Evolutionary conservation across 371 early-diverging fungal genomes (phyloP).

Genomic region (Choanephora cucurbitarum): DNA sequence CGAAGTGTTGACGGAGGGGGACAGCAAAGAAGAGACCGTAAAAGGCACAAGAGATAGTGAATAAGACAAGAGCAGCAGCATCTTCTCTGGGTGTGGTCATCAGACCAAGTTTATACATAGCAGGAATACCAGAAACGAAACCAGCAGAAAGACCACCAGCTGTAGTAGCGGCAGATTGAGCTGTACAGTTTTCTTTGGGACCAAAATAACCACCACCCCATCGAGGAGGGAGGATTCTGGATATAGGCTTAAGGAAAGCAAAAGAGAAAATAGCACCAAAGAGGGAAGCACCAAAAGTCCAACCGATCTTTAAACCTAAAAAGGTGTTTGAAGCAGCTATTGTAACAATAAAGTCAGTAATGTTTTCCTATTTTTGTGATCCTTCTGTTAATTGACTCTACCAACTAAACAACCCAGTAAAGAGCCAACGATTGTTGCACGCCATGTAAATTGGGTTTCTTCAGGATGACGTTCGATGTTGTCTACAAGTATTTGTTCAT

Average conservation of each 20-base stretch:
- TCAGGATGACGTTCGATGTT: constrained; percentile 20
- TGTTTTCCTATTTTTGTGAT: too few relatives aligned
- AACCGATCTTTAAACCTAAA: constrained; percentile 72
- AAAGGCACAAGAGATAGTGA: constrained; percentile 66
- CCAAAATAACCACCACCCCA: constrained; percentile 71
- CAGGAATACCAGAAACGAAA: constrained; percentile 72
- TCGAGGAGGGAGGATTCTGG: constrained; percentile 39
- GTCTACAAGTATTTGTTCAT: constrained; percentile 30
- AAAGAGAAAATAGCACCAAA: constrained; percentile 75
- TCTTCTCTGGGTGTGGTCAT: constrained; percentile 53
- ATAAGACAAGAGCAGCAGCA: constrained; percentile 52
- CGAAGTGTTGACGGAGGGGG: constrained; percentile 71
- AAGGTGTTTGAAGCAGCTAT: constrained; percentile 75
- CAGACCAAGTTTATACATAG: constrained; percentile 68
- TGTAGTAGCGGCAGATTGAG: constrained; percentile 72
- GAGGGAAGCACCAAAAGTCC: constrained; percentile 73
- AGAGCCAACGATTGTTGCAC: constrained; percentile 67
- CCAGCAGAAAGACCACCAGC: constrained; percentile 73
- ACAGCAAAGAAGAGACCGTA: constrained; percentile 78
- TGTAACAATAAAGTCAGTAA: constrained; percentile 20
- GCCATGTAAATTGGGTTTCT: constrained; percentile 59
- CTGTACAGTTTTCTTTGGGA: constrained; percentile 69
- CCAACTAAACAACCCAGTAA: constrained; percentile 69
- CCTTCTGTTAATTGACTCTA: constrained; percentile 21
- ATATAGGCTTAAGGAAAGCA: constrained; percentile 65